Evolutionary conservation across 2,329 filamentous ascomycete genomes (phyloP).

Genomic region (Colletotrichum lentis): DNA sequence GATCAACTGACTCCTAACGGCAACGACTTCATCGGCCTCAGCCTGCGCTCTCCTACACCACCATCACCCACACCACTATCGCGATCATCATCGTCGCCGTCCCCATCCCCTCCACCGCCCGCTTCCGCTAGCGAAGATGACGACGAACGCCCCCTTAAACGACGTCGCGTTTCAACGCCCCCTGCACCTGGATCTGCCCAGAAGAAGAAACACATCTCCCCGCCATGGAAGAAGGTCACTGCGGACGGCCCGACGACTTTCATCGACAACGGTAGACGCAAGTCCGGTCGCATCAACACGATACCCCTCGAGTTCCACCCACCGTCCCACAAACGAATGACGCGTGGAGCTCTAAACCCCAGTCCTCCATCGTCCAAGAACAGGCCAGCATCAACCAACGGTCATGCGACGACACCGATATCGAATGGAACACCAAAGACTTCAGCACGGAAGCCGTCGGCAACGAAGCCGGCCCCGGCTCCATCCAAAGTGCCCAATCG

Average conservation of each 20-base stretch:
- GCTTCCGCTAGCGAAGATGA: conserved; percentile 41
- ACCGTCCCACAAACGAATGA: conserved; percentile 60
- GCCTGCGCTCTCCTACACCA: conserved; percentile 19
- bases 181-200: conserved; percentile 46
- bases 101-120: conserved; percentile 12
- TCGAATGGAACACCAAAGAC: conserved; percentile 44
- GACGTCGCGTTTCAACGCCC: conserved; percentile 64
- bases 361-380: conserved; percentile 46
- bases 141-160: conserved; percentile 67
- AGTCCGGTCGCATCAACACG: conserved; percentile 70
- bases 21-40: conserved; percentile 32
- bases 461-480: conserved; percentile 35
- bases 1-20: conserved; percentile 38
- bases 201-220: conserved; percentile 70
- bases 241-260: conserved; percentile 90
- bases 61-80: neutral
- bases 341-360: conserved; percentile 53
- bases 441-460: conserved; percentile 40
- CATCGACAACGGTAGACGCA: conserved; percentile 74
- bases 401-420: conserved; percentile 45
- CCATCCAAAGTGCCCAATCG: conserved; percentile 43
- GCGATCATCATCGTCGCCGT: conserved; percentile 18
- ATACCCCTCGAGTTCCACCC: conserved; percentile 63
- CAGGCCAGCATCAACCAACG: conserved; percentile 43
- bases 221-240: conserved; percentile 89